Evolutionary conservation across 129 eudicot species (phyloP), one percentile per base, ranked within the genome.

Genomic region (Artemisia annua): DNA sequence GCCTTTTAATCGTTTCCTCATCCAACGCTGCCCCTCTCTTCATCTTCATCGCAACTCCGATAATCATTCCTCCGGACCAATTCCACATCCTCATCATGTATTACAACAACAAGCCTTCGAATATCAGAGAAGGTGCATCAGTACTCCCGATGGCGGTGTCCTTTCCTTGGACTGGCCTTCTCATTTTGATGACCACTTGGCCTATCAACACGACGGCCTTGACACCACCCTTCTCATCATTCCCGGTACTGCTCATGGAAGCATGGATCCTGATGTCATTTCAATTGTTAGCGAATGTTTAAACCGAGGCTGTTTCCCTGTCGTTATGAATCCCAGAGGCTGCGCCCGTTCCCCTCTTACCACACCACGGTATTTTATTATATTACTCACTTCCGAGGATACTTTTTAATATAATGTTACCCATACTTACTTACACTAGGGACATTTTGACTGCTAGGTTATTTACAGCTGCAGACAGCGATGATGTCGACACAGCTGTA

Each of bases 391-490:
- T 20, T 20, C 22, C 22, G 22, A 20, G 22, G 22, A 0, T 30
- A 30, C 6, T 30, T 30, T 30, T 3, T 30, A 4, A 30, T 3
- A 20, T 20, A 30, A 30, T 30, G 35, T 30, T 30, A 54, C 7
- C 14, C 51, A 10, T 75, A 17, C 44, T 67, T 26, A 20, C 1
- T 20, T 20, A 17, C 17, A 14, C n/a, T 43, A 58, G 51, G 75
- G 7, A 58, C 1, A 11, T 18, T 10, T 8, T 18, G 12, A 28
- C n/a, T 63, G 71, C 66, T 87, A 93, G 98, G 96, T 83, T 94
- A 78, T 94, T 94, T 84, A 84, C 97, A 52, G 89, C 98, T 84
- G 98, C 93, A 81, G 98, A 94, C 79, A 94, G 93, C 79, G 97
- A 94, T 83, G 98, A 94, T 84, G 56, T 94, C 80, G 75, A 69